These are phyloP conservation scores for Aureobasidium pullulans DNA, from an alignment of 2,329 filamentous ascomycete species.

Conservation along the genomic window DNA sequence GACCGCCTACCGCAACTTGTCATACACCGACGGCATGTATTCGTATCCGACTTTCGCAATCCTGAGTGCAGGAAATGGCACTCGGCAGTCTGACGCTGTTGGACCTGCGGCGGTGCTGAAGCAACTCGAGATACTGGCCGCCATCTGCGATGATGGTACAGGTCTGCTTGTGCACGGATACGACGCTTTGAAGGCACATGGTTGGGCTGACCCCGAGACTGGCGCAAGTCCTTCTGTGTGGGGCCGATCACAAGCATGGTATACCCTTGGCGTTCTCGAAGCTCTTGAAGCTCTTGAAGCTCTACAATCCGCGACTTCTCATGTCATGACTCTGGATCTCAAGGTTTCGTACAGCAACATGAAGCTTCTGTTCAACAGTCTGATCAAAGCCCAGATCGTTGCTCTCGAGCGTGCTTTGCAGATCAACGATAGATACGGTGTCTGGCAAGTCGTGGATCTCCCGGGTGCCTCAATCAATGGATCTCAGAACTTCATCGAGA, in stretches of 20 bases:
- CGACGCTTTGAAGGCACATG: neutral
- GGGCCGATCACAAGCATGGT: neutral
- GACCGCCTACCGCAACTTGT: neutral
- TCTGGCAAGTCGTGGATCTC: neutral
- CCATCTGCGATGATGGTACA: neutral
- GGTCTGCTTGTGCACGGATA: neutral
- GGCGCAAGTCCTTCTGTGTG: constrained; percentile 1
- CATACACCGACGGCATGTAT: constrained; percentile 2
- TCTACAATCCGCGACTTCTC: neutral
- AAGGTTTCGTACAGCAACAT: neutral
- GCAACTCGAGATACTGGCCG: neutral
- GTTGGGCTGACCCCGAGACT: neutral
- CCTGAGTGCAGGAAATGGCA: neutral
- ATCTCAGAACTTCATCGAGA: neutral
- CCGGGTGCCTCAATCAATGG: neutral
- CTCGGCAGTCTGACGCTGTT: neutral
- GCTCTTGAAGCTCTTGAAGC: neutral
- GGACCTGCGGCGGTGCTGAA: neutral
- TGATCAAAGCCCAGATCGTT: neutral
- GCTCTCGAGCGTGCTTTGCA: neutral
- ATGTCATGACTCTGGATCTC: neutral
- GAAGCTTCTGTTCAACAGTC: neutral
- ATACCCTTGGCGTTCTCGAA: neutral
- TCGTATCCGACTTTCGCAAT: neutral
- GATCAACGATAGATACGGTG: neutral